Percentiles rank a stretch among this genome's conserved stretches.
phyloP scores from a whole-genome alignment of 2,329 filamentous ascomycete species.

The Rosellinia necatrix region DNA sequence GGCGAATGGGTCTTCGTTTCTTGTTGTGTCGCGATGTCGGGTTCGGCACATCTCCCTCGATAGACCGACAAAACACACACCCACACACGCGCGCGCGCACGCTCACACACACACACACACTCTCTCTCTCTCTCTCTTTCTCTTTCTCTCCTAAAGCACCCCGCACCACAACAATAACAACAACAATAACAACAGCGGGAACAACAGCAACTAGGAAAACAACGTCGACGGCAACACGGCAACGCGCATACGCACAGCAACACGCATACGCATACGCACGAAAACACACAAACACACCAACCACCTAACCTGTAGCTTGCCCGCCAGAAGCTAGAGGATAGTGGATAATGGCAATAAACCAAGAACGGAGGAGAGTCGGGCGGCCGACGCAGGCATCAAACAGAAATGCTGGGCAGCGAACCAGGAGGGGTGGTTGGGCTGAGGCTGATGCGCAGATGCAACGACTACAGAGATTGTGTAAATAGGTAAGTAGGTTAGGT shows the following conservation, averaged over 20 bases:
- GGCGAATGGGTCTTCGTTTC: slow-evolving; percentile 10
- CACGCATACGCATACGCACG: slow-evolving; percentile 5
- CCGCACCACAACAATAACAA: slow-evolving; percentile 13
- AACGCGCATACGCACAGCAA: background rate
- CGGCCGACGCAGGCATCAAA: background rate
- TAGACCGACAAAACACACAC: no score
- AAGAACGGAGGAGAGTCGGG: slow-evolving; percentile 1
- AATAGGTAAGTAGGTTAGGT: slow-evolving; percentile 7
- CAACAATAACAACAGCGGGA: slow-evolving; percentile 2
- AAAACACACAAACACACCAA: slow-evolving; percentile 25
- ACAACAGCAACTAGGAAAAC: background rate
- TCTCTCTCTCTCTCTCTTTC: no score
- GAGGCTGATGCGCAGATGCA: slow-evolving; percentile 13
- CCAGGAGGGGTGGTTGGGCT: slow-evolving; percentile 13
- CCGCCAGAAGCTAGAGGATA: slow-evolving; percentile 5
- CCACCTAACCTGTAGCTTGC: background rate
- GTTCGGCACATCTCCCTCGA: slow-evolving; percentile 23
- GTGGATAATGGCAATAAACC: background rate
- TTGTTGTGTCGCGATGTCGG: slow-evolving; percentile 17
- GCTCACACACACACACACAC: no score
- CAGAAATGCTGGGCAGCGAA: slow-evolving; percentile 1
- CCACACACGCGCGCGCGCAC: no score
- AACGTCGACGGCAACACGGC: background rate
- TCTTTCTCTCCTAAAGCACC: slow-evolving; percentile 15
- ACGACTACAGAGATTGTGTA: slow-evolving; percentile 13